Evolutionary conservation across 2,329 filamentous ascomycete species (phyloP), one percentile per base, ranked within the genome.

Genomic region (Cercospora sp.): DNA sequence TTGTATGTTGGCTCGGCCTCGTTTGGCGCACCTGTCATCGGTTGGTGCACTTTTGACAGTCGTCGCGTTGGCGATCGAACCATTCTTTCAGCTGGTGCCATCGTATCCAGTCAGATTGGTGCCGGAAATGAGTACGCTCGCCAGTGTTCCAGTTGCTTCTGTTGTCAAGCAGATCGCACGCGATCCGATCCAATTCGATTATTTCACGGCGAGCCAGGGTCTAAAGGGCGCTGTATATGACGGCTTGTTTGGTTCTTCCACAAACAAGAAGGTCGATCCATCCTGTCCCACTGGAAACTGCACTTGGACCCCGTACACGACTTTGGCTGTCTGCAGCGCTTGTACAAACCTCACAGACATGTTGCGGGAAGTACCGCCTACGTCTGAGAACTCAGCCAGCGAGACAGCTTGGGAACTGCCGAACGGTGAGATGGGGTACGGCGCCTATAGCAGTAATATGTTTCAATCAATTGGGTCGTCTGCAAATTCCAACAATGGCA

Each of bases 231-330:
- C 71, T 8, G 7, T 67, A 2, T 68, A 67, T 13, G 45, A n/a
- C 10, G 67, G 65, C 23, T 3, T 70, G n/a, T 67, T 62, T 20
- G 53, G 23, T 23, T 30, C 57, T 1, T n/a, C 18, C 3, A 16
- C 36, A 9, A 23, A 36, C 3, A 31, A 57, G 4, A 3, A 30
- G 20, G 13, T 59, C 12, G 45, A n/a, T 5, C 65, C 67, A 2
- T 51, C 12, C 6, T 72, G 69, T 60, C 5, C 69, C 18, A 70
- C 69, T 5, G 69, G 71, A 10, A 70, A 72, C 12, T 72, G 71
- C 57, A 71, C 66, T 5, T 72, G 60, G 64, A 60, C 68, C 6
- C 36, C 63, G 2, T 72, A 69, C 48, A 60, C 33, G 0, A 65
- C 71, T n/a, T 39, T 70, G 8, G 69, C 64, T 23, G 51, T 72